Evolutionary conservation across 768 basidiomycete genomes (phyloP), one percentile per base, ranked within the genome.

Genomic region (Tremella mesenterica): DNA sequence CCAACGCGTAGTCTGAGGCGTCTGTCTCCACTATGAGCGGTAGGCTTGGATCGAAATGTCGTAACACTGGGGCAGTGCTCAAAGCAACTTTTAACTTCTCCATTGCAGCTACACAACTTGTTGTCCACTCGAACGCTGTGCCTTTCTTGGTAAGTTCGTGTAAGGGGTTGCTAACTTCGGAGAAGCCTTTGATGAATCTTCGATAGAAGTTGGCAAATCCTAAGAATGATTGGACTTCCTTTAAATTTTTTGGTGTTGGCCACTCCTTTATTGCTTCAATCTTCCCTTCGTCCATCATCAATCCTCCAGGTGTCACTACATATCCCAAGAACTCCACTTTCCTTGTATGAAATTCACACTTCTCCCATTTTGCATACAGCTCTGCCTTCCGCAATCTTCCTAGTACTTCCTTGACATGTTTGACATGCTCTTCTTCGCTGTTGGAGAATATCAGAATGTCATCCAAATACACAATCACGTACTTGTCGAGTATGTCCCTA

Each of bases 181-280:
- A 74, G 60, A 70, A 78, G 27, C 65, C 44, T 10, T 49, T 38
- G 16, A 79, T 76, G 64, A 79, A 79, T 0, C 72, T 50, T 2
- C 73, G 53, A 47, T 79, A 80, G 55, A 78, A 80, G 61, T 79
- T 79, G 2, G 67, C 59, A 52, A 80, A 78, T 3, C 77, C 76
- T 1, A 79, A 52, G 64, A 79, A 80, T 2, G 63, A 64, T 63
- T 75, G 74, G 2, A 78, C 18, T 14, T 61, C 49, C 13, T 47
- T 31, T 14, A 60, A 12, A 20, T 10, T 57, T 5, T 18, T 36
- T 2, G 67, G 65, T 2, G 21, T 41, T 1, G 63, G 63, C 54
- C 55, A 63, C 18, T 52, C 44, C 20, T 30, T 34, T 14, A 58
- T 30, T 23, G 45, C 31, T 29, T 53, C 28, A 0, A 59, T 47